phyloP scores from a whole-genome alignment of 768 basidiomycete genomes.

The Termitomyces sp. region DNA sequence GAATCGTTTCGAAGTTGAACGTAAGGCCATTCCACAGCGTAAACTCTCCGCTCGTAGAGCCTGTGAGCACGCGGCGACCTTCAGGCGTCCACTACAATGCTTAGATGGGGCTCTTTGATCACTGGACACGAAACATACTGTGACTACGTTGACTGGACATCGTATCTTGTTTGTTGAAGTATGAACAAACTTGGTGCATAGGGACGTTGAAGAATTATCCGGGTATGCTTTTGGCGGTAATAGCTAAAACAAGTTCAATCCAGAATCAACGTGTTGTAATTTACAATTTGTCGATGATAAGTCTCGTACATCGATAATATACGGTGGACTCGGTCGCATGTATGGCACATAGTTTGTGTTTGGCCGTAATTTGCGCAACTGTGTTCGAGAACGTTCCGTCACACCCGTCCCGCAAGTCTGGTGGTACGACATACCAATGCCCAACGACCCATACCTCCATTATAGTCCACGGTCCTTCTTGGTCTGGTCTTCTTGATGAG shows the following conservation, averaged over 20 bases:
- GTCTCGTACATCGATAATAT: constrained; percentile 76
- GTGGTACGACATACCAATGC: constrained; percentile 50
- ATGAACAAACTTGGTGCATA: constrained; percentile 97
- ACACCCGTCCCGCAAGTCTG: background rate
- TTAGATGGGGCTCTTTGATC: background rate
- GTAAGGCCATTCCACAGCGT: constrained; percentile 98
- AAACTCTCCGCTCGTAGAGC: constrained; percentile 96
- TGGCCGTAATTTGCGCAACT: constrained; percentile 77
- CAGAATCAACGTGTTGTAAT: constrained; percentile 17
- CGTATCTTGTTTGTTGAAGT: constrained; percentile 98
- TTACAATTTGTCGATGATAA: constrained; percentile 6
- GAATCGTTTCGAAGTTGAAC: constrained; percentile 99
- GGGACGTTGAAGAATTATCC: constrained; percentile 84
- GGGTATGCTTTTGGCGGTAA: constrained; percentile 91
- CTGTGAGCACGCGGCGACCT: constrained; percentile 87
- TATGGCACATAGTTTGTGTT: constrained; percentile 71
- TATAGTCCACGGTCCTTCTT: constrained; percentile 91
- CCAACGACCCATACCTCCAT: constrained; percentile 86
- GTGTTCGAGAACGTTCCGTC: constrained; percentile 3
- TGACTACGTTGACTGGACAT: constrained; percentile 94
- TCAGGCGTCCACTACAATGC: constrained; percentile 91
- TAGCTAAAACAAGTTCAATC: constrained; percentile 46
- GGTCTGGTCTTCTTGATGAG: constrained; percentile 89
- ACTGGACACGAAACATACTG: constrained; percentile 48
- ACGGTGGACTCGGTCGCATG: constrained; percentile 82